Percentiles rank a stretch among this genome's conserved stretches.
These are phyloP conservation scores for Melanomma pulvis-pyrius DNA, from an alignment of 495 filamentous ascomycete species.

Conservation along the genomic window DNA sequence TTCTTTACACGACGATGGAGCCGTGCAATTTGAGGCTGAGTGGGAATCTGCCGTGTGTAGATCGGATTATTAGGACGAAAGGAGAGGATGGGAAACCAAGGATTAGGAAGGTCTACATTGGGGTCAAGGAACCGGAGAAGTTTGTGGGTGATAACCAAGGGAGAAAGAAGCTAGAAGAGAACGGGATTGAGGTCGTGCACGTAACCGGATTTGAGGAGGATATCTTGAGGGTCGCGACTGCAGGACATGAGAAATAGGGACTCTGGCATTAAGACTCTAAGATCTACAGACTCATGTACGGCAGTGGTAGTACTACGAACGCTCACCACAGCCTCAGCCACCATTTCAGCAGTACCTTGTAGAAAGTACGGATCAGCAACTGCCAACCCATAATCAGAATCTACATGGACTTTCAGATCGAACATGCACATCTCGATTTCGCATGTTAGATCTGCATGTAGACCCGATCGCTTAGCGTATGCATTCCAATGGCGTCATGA, in stretches of 20 bases:
- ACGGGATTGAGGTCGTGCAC: slow-evolving; percentile 71
- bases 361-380: background rate
- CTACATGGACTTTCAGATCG: background rate
- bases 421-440: slow-evolving; percentile 10
- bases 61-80: slow-evolving; percentile 69
- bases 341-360: no score
- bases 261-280: background rate
- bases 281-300: background rate
- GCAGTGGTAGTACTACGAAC: no score
- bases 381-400: background rate
- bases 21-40: slow-evolving; percentile 81
- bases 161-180: slow-evolving; percentile 66
- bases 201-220: slow-evolving; percentile 78
- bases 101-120: slow-evolving; percentile 81
- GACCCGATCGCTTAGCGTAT: slow-evolving; percentile 12
- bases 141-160: slow-evolving; percentile 85
- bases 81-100: slow-evolving; percentile 44
- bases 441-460: background rate
- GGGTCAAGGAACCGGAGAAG: slow-evolving; percentile 82
- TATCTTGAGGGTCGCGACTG: slow-evolving; percentile 77
- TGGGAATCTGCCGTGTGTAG: slow-evolving; percentile 80
- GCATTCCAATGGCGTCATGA: slow-evolving; percentile 31
- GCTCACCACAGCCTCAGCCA: no score
- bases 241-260: slow-evolving; percentile 63
- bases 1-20: slow-evolving; percentile 93